Base-by-base conservation (phyloP, 371 early-diverging fungal species). In the Circinella minor region DNA sequence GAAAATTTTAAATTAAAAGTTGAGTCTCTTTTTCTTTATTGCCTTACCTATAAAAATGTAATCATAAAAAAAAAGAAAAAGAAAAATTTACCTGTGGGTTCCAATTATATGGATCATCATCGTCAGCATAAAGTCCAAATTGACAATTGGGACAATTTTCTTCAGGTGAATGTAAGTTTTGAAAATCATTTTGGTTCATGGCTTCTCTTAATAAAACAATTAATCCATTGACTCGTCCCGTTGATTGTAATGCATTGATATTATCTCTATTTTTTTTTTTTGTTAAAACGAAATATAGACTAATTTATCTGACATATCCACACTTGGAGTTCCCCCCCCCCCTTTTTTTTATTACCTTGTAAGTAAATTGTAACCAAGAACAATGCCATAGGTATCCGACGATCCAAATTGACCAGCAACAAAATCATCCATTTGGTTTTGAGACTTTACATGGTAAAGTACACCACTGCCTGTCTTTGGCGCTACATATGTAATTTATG, bases 91-190 rank as follows among this genome's bases (percentile, higher is more conserved):
- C 92, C 14, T 79, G 73, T 11, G 90, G 89, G 63, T 94, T 94
- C 94, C 94, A 94, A n/a, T 70, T 47, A 65, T 91, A 86, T 61
- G 66, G 71, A 47, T 77, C 61, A 2, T 83, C 36, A 10, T 82
- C 73, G 54, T 87, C 82, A 11, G 89, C 88, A 75, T 92, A 92
- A 5, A 92, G 77, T 14, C 91, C 92, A 80, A 81, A 91, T 65
- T 89, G 77, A 64, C 90, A 91, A 62, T 91, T 91, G 4, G 94
- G 94, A 72, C 91, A 91, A 4, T 77, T 73, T 6, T 78, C 63
- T 62, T 94, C 94, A 0, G 90, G 88, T 4, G 94, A 94, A 27
- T 62, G 69, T 8, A 65, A 47, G 13, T 75, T 37, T 14, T 7
- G 54, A 34, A 63, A 61, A 20, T 59, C 38, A 3, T 51, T 37